Evolutionary conservation across 1,284 basidiomycete genomes (phyloP), one percentile per base, ranked within the genome.

Genomic region (Malassezia equina): DNA sequence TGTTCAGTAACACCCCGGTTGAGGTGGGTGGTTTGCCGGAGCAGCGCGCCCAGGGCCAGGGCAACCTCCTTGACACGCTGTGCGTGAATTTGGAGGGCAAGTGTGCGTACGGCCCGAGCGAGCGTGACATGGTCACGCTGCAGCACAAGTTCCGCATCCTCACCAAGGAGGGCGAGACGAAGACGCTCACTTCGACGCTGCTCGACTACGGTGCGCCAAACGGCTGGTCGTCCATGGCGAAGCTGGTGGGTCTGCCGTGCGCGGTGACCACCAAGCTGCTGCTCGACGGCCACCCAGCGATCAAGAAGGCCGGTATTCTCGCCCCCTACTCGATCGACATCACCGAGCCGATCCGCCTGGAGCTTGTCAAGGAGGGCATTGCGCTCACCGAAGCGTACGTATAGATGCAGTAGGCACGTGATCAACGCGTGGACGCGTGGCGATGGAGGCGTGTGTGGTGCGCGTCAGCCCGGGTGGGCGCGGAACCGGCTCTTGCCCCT

Each of bases 121-220:
- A 96, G 78, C 84, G 90, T 19, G 93, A 98, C 77, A 83, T 96
- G 64, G 88, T 98, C 64, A 88, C 95, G 83, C 83, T 98, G 50
- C 91, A 96, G 78, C 93, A 98, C 82, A 93, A 91, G 43, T 66
- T 67, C 48, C 45, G 63, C 41, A 55, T 62, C 51, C 57, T 59
- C 46, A 44, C 61, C 45, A 67, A 61, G 59, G 66, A 66, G 28
- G 77, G 79, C 61, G 80, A 85, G 70, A 79, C 84, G 83, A 82
- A 93, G 80, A 90, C 84, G 28, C 78, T 90, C 70, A 95, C 91
- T 7, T 88, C 89, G 42, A 91, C 91, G 23, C 80, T 98, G 33
- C 89, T 96, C 77, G 84, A 83, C 59, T 95, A 94, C 74, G 93
- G 93, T 51, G 82, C 82, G 60, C 67, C 79, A 1, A 78, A 78